Percentiles rank a stretch among this genome's conserved stretches.
Conservation (phyloP, 163 green algal species). For the Scenedesmus sp. region DNA sequence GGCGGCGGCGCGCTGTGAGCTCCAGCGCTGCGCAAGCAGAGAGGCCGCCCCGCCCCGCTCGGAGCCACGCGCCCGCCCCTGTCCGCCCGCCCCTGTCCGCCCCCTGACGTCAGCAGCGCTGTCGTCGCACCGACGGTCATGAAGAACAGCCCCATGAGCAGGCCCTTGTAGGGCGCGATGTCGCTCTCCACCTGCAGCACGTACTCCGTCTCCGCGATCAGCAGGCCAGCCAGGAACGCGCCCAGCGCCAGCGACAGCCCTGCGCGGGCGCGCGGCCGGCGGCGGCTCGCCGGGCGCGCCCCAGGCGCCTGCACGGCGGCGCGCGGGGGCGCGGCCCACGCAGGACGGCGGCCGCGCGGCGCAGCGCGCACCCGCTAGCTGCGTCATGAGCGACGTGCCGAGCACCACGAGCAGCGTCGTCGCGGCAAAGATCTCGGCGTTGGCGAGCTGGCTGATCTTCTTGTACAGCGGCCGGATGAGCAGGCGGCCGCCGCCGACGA, state of each 20-base stretch:
- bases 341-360: too few relatives aligned
- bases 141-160: conserved; percentile 99
- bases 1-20: neutral
- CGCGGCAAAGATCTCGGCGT: conserved; percentile 96
- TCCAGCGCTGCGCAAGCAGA: neutral
- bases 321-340: neutral
- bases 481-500: conserved; percentile 89
- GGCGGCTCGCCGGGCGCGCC: too few relatives aligned
- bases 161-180: conserved; percentile 98
- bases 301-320: neutral
- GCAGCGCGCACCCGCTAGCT: conserved; percentile 49
- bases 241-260: conserved; percentile 96
- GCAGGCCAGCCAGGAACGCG: conserved; percentile 97
- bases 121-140: conserved; percentile 94
- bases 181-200: conserved; percentile 98
- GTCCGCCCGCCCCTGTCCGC: too few relatives aligned
- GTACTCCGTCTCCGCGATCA: conserved; percentile 99
- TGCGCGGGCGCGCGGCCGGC: too few relatives aligned
- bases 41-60: too few relatives aligned
- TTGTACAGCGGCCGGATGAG: conserved; percentile 96
- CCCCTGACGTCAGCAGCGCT: too few relatives aligned
- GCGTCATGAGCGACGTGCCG: conserved; percentile 65
- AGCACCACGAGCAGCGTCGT: conserved; percentile 94
- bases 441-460: conserved; percentile 87
- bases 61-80: too few relatives aligned